These are phyloP conservation scores for Mollisiaceae sp. DNA, from an alignment of 2,329 filamentous ascomycete species.

Conservation along the genomic window DNA sequence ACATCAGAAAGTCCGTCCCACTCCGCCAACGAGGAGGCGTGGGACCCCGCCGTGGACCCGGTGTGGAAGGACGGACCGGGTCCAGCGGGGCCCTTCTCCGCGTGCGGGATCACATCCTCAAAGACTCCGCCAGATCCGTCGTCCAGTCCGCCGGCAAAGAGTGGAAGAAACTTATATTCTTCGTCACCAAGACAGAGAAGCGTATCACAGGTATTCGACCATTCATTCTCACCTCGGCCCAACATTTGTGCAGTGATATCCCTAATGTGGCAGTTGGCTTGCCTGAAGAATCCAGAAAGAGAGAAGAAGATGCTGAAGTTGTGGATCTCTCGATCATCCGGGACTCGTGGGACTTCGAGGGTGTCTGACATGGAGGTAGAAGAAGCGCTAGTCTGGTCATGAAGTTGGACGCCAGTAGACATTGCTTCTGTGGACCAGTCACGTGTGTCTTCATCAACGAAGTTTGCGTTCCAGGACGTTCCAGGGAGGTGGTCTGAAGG, in stretches of 20 bases:
- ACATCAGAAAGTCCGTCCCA: neutral
- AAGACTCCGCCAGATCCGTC: slow-evolving; percentile 57
- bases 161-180: slow-evolving; percentile 66
- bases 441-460: neutral
- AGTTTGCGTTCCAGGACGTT: neutral
- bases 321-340: neutral
- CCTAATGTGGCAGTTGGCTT: slow-evolving; percentile 21
- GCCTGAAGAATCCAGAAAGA: slow-evolving; percentile 16
- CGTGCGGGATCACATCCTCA: slow-evolving; percentile 43
- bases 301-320: slow-evolving; percentile 19
- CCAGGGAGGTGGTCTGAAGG: neutral
- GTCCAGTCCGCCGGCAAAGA: slow-evolving; percentile 66
- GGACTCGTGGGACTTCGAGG: neutral
- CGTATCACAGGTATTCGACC: slow-evolving; percentile 42
- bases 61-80: slow-evolving; percentile 44
- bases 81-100: slow-evolving; percentile 42
- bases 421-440: neutral
- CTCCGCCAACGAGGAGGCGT: neutral
- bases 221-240: slow-evolving; percentile 12
- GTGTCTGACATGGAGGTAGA: neutral
- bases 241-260: slow-evolving; percentile 15
- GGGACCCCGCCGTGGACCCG: slow-evolving; percentile 26
- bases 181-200: slow-evolving; percentile 58
- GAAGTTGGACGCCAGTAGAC: too few relatives aligned
- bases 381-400: too few relatives aligned